phyloP scores from a whole-genome alignment of 139 green algal species.

The Micromonas commoda region DNA sequence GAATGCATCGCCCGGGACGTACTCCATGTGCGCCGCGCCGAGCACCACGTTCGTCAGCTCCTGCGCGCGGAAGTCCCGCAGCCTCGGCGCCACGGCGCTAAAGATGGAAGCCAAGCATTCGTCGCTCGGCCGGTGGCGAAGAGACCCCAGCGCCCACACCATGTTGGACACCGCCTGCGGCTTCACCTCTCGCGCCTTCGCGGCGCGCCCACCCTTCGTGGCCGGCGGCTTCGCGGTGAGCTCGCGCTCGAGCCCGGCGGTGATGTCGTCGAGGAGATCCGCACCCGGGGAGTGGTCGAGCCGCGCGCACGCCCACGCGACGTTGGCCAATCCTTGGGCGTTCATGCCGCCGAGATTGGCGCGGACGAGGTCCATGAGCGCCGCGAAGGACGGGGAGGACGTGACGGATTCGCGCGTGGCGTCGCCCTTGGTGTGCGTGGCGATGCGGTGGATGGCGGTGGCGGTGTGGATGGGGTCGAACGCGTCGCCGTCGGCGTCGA shows the following conservation, averaged over 20 bases:
- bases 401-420: neutral
- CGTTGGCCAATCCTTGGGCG: conserved; percentile 5
- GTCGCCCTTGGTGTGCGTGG: neutral
- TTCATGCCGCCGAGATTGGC: neutral
- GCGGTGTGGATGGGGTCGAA: conserved; percentile 15
- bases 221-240: neutral
- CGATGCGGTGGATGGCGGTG: conserved; percentile 10
- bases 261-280: neutral
- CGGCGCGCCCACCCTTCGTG: neutral
- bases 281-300: neutral
- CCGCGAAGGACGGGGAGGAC: neutral
- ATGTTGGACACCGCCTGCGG: conserved; percentile 17
- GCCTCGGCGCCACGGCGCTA: neutral
- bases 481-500: neutral
- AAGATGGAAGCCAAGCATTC: neutral
- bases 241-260: neutral
- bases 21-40: neutral
- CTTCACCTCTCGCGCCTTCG: neutral
- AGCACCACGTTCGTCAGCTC: neutral
- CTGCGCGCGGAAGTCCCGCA: neutral
- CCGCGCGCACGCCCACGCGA: conserved; percentile 13
- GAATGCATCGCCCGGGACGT: neutral
- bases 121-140: neutral
- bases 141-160: neutral
- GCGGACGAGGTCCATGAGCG: neutral